Evolutionary conservation across 1,139 yeast species (phyloP).

Genomic region (Sugiyamaella xylanicola): DNA sequence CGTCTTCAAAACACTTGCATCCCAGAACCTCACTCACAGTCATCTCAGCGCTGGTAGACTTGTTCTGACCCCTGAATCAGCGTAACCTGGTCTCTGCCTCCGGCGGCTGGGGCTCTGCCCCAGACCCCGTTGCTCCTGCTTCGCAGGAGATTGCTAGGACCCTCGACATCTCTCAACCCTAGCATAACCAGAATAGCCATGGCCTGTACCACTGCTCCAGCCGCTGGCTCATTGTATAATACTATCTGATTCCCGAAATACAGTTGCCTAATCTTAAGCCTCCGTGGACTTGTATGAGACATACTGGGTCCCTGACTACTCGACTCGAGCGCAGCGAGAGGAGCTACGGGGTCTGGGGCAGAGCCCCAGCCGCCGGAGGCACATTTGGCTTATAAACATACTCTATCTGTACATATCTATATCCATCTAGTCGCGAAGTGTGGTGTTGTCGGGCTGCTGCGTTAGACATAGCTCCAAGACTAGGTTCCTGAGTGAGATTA

Average conservation of each 20-base stretch:
- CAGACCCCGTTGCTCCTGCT: background rate
- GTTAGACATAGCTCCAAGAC: background rate
- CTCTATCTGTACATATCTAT: background rate
- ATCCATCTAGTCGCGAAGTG: conserved; percentile 13
- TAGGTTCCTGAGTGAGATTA: background rate
- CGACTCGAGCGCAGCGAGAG: background rate
- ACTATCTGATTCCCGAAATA: too few relatives aligned
- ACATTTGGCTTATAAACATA: too few relatives aligned
- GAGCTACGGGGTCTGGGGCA: background rate
- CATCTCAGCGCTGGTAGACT: conserved; percentile 10
- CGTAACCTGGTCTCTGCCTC: background rate
- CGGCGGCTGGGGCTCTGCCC: background rate
- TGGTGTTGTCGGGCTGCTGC: conserved; percentile 14
- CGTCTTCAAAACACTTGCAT: conserved; percentile 6
- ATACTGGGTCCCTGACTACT: too few relatives aligned
- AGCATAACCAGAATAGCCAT: too few relatives aligned
- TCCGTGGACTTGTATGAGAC: too few relatives aligned
- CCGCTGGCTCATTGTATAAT: too few relatives aligned
- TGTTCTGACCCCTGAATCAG: background rate
- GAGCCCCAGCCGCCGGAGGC: background rate
- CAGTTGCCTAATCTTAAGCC: too few relatives aligned
- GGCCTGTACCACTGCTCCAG: too few relatives aligned
- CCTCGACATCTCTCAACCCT: too few relatives aligned
- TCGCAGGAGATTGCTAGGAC: background rate
- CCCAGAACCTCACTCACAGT: conserved; percentile 6